Evolutionary conservation across 805 yeast species (phyloP), one percentile per base, ranked within the genome.

Genomic region (Trichomonascus vanleenenianus): DNA sequence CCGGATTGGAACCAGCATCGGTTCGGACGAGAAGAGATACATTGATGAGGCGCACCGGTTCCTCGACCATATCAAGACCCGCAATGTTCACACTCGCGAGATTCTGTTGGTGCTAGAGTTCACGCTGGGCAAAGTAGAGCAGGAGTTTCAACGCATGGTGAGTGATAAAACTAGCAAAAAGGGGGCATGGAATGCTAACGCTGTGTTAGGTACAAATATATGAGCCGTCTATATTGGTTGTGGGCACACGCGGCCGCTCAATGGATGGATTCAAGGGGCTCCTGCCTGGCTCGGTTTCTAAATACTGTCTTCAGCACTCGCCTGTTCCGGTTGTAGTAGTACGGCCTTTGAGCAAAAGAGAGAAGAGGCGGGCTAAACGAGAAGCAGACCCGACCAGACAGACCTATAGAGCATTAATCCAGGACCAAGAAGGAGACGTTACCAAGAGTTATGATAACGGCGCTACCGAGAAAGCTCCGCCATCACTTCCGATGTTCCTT

Each of bases 291-390:
- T 67, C 75, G 1, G 61, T 74, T 56, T 71, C 75, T 2, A 73
- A 73, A 49, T 68, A 70, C 49, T 73, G 72, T 52, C 54, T 74
- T n/a, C 72, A 71, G 47, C 68, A 66, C 44, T 68, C 74, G 6
- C 65, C 65, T 1, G 63, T 74, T 5, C 78, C 78, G 0, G 74
- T 72, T 1, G 59, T 71, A 33, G 72, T 73, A 2, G 72, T 73
- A 27, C 66, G 68, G 30, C 74, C 74, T 9, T 51, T 55, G 25
- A 63, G 62, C 30, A 65, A 61, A 40, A 59, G 65, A 6, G 57
- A 56, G 37, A 59, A 56, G 45, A 53, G 52, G 38, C 58, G 59
- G 45, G 58, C 53, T 3, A 62, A 62, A 50, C 57, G 67, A 7
- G 60, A 55, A 30, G 61, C 63, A 7, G 64, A 63, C 42, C 64